Conservation (phyloP, 768 basidiomycete genomes). For the Sporobolomyces pararoseus region DNA sequence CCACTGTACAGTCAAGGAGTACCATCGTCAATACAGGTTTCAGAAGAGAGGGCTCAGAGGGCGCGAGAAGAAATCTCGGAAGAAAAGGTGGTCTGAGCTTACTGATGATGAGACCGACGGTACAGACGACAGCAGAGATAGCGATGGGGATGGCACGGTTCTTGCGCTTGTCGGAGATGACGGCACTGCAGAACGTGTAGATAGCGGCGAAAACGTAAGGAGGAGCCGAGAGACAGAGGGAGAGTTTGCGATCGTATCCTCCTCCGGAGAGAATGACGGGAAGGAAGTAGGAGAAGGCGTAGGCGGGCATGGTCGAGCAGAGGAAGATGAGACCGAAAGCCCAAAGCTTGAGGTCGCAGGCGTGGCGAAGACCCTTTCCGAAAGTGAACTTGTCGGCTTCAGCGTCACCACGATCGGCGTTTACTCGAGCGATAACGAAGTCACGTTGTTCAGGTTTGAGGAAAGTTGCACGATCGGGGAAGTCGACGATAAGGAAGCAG, state of each 20-base stretch:
- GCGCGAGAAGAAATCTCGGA: not conserved
- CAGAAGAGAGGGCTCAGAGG: not conserved
- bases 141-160: conserved; percentile 45
- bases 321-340: conserved; percentile 45
- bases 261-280: conserved; percentile 47
- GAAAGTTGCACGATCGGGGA: conserved; percentile 49
- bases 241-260: conserved; percentile 45
- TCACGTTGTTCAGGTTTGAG: conserved; percentile 43
- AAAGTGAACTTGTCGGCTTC: conserved; percentile 43
- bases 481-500: conserved; percentile 45
- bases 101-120: conserved; percentile 41
- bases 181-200: conserved; percentile 41
- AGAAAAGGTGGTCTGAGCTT: too few relatives aligned
- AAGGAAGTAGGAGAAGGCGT: conserved; percentile 44
- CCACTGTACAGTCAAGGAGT: conserved; percentile 9
- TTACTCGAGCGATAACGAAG: conserved; percentile 43
- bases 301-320: conserved; percentile 35
- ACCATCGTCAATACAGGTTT: not conserved
- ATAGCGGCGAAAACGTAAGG: conserved; percentile 47
- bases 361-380: conserved; percentile 31
- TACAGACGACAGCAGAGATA: conserved; percentile 38
- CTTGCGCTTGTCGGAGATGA: conserved; percentile 32
- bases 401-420: conserved; percentile 47
- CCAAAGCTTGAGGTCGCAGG: conserved; percentile 47
- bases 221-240: conserved; percentile 47